Evolutionary conservation across 495 filamentous ascomycete species (phyloP).

Genomic region (Penicillium coffeae): DNA sequence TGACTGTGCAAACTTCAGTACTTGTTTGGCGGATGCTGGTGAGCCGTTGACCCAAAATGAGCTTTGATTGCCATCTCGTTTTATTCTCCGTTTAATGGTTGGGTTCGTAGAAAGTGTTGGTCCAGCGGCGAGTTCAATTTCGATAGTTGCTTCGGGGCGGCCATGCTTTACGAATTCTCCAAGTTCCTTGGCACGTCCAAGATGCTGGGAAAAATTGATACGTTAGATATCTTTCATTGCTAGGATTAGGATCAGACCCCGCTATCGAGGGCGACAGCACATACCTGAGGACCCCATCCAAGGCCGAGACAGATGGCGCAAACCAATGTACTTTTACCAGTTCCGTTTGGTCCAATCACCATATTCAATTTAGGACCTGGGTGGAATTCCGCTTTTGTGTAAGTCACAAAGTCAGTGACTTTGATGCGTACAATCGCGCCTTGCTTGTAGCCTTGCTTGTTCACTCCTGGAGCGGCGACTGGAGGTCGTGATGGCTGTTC

Average conservation of each 20-base stretch:
- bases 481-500: conserved; percentile 1
- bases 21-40: conserved; percentile 49
- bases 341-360: conserved; percentile 97
- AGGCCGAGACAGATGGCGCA: conserved; percentile 95
- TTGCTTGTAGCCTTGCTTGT: conserved; percentile 54
- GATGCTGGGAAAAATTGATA: conserved; percentile 48
- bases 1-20: conserved; percentile 60
- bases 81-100: conserved; percentile 70
- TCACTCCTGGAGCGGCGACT: conserved; percentile 6
- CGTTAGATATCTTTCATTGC: neutral
- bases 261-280: conserved; percentile 3
- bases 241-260: neutral
- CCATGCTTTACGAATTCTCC: conserved; percentile 95
- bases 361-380: conserved; percentile 94
- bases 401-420: conserved; percentile 91
- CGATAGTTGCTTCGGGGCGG: conserved; percentile 68
- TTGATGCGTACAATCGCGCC: conserved; percentile 88
- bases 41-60: conserved; percentile 68
- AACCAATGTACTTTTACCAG: conserved; percentile 95
- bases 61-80: conserved; percentile 73
- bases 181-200: conserved; percentile 82
- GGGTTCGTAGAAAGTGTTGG: conserved; percentile 54
- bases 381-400: conserved; percentile 81
- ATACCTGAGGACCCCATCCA: conserved; percentile 70
- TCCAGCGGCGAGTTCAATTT: conserved; percentile 76